Conservation (phyloP, 768 basidiomycete genomes). For the Coprinellus micaceus region DNA sequence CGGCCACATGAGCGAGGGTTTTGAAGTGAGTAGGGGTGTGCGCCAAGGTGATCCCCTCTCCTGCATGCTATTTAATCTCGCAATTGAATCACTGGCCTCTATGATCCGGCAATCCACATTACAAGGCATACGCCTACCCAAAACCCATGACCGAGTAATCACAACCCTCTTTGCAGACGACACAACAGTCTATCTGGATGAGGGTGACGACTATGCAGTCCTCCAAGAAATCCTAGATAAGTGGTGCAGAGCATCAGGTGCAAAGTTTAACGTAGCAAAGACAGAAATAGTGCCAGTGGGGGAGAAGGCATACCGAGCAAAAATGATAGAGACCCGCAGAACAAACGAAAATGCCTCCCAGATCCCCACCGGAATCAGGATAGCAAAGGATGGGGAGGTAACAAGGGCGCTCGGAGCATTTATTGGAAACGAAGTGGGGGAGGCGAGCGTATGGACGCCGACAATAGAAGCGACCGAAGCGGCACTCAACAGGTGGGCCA, state of each 20-base stretch:
- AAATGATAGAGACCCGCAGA: not conserved
- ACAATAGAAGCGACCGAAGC: slow-evolving; percentile 23
- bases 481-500: slow-evolving; percentile 20
- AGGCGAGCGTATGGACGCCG: slow-evolving; percentile 19
- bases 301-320: slow-evolving; percentile 10
- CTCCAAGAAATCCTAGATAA: slow-evolving; percentile 24
- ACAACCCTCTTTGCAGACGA: slow-evolving; percentile 39
- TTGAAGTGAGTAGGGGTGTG: slow-evolving; percentile 25
- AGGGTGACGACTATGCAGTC: slow-evolving; percentile 21
- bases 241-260: slow-evolving; percentile 40
- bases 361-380: slow-evolving; percentile 21
- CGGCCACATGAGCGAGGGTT: slow-evolving; percentile 21
- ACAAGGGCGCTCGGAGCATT: slow-evolving; percentile 31
- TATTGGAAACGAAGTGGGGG: slow-evolving; percentile 26
- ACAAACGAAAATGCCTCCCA: not conserved
- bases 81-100: slow-evolving; percentile 36
- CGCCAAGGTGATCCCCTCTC: slow-evolving; percentile 37
- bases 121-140: slow-evolving; percentile 13
- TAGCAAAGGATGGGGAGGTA: slow-evolving; percentile 28
- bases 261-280: slow-evolving; percentile 39
- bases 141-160: not conserved
- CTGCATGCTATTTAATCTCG: slow-evolving; percentile 36
- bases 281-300: slow-evolving; percentile 40
- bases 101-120: slow-evolving; percentile 27
- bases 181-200: slow-evolving; percentile 32